phyloP scores from a whole-genome alignment of 2,329 filamentous ascomycete species.

The Emmonsiellopsis sp. region DNA sequence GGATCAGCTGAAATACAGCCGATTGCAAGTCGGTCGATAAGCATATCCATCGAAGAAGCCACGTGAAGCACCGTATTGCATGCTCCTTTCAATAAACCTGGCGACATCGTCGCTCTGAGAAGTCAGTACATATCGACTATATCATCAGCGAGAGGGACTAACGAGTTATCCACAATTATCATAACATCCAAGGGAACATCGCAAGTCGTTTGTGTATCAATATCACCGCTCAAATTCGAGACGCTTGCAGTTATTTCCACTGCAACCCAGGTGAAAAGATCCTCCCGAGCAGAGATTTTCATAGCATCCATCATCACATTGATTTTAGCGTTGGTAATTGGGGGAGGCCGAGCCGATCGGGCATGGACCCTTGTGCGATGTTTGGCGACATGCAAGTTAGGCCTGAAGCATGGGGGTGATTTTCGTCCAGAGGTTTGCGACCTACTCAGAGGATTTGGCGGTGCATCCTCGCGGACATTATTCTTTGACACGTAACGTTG shows the following conservation, averaged over 20 bases:
- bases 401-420: neutral
- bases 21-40: conserved; percentile 20
- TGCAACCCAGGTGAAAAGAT: conserved; percentile 23
- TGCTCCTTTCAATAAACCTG: conserved; percentile 14
- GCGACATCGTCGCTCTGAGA: conserved; percentile 11
- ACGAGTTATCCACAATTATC: conserved; percentile 28
- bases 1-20: conserved; percentile 16
- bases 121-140: conserved; percentile 9
- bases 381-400: conserved; percentile 5
- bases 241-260: conserved; percentile 24
- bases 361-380: conserved; percentile 1
- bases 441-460: neutral
- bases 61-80: conserved; percentile 16
- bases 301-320: conserved; percentile 8
- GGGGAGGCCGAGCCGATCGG: conserved; percentile 4
- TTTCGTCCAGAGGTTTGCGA: neutral
- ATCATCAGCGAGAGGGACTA: conserved; percentile 12
- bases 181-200: conserved; percentile 26
- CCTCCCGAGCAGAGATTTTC: conserved; percentile 6
- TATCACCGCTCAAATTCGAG: conserved; percentile 4
- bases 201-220: conserved; percentile 7
- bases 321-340: conserved; percentile 10
- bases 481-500: neutral
- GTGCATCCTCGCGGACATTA: neutral
- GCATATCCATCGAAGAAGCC: conserved; percentile 15